Percentiles rank a stretch among this genome's conserved stretches.
Evolutionary conservation across 2,329 filamentous ascomycete species (phyloP).

Genomic region (Alternaria sp.): DNA sequence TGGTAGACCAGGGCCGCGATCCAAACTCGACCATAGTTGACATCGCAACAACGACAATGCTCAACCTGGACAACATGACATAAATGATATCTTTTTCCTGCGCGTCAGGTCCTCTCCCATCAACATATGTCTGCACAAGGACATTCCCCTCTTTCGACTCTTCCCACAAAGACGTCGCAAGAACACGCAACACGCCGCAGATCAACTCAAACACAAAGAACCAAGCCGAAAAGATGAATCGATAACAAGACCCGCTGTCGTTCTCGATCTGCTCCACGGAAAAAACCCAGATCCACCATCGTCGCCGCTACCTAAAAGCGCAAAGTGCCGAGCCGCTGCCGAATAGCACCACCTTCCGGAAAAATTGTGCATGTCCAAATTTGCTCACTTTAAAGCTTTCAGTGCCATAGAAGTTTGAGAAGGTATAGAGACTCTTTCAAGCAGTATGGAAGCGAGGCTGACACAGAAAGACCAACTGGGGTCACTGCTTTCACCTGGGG

Average conservation of each 20-base stretch:
- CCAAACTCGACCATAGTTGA: background rate
- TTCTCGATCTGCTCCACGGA: background rate
- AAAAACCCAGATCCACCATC: constrained; percentile 6
- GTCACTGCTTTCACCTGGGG: constrained; percentile 11
- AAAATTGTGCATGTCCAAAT: constrained; percentile 18
- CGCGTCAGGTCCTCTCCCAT: too few species aligned
- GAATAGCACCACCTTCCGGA: constrained; percentile 13
- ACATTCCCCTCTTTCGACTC: background rate
- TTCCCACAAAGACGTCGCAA: background rate
- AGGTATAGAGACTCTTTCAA: constrained; percentile 11
- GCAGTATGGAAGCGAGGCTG: constrained; percentile 12
- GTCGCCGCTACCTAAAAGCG: constrained; percentile 16
- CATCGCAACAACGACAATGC: background rate
- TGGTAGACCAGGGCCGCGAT: background rate
- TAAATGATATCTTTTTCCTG: background rate
- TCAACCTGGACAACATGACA: background rate
- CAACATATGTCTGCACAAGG: too few species aligned
- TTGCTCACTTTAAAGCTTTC: background rate
- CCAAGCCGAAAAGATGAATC: background rate
- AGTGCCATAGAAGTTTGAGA: background rate
- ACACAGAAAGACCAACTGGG: constrained; percentile 13
- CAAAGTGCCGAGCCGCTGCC: constrained; percentile 26
- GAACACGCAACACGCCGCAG: background rate
- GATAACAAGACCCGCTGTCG: background rate
- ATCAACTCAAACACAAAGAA: background rate